Evolutionary conservation across 2,329 filamentous ascomycete species (phyloP).

Genomic region (Septoria linicola): DNA sequence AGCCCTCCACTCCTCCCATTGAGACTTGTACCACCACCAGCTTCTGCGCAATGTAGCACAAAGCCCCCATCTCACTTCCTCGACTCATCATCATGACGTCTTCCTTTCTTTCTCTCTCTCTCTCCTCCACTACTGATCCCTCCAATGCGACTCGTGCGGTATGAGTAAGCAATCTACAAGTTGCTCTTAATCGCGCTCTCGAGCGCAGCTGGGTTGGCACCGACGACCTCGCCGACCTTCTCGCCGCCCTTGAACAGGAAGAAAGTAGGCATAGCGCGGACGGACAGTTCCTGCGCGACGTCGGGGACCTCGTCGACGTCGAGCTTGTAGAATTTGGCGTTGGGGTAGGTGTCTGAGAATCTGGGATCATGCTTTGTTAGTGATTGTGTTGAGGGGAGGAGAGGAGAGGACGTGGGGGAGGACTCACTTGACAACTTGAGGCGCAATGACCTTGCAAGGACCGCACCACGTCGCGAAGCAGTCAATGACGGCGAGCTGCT

Average conservation of each 20-base stretch:
- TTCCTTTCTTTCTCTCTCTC: too few species aligned
- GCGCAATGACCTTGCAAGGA: slow-evolving; percentile 88
- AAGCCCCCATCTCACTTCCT: too few species aligned
- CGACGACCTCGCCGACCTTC: slow-evolving; percentile 71
- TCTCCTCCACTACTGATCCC: too few species aligned
- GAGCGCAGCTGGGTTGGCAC: slow-evolving; percentile 74
- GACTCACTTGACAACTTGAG: slow-evolving; percentile 59
- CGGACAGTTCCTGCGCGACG: slow-evolving; percentile 71
- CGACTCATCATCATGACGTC: too few species aligned
- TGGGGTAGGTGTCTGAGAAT: slow-evolving; percentile 59
- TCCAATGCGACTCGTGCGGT: too few species aligned
- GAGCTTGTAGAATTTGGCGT: slow-evolving; percentile 78
- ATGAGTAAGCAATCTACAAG: too few species aligned
- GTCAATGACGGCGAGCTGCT: slow-evolving; percentile 74
- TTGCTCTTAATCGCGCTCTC: slow-evolving; percentile 49
- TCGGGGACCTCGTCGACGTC: slow-evolving; percentile 82
- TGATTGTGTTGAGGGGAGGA: too few species aligned
- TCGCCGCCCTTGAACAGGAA: slow-evolving; percentile 76
- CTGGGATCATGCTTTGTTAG: too few species aligned
- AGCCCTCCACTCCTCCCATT: too few species aligned
- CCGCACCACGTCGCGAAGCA: slow-evolving; percentile 91
- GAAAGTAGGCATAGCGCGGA: slow-evolving; percentile 94
- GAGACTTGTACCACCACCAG: too few species aligned
- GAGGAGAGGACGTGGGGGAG: slow-evolving; percentile 9
- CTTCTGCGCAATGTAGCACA: too few species aligned